Base-by-base conservation (phyloP, 257 asterid genomes). In the Paulownia fortunei region DNA sequence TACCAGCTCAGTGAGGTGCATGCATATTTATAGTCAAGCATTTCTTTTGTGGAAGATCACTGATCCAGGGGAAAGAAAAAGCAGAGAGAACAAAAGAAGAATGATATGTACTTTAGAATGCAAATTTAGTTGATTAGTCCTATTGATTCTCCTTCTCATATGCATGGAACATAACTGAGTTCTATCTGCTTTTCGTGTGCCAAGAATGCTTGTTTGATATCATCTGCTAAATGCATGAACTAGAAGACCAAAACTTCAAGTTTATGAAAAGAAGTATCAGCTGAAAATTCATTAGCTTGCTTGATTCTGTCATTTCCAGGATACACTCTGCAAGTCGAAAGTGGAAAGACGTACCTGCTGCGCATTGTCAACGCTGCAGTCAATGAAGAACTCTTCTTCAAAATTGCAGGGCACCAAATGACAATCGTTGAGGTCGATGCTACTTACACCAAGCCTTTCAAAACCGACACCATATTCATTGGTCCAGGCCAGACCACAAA, bases 401-500 rank as follows among this genome's bases (percentile, higher is more conserved):
- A 86, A 74, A 88, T 86, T 51, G 89, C 96, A 1, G 90, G 83
- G 26, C 96, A 92, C 85, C 69, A 64, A 7, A 67, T 92, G 13
- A 86, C 88, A 8, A 23, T 90, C 1, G 94, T 92, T n/a, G 97
- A 90, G 76, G 96, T 89, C 9, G 97, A 92, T 51, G 93, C 94
- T 16, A 4, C 46, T 15, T 90, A 92, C 84, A 87, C 92, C 0
- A 92, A 90, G 19, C 90, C 97, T 63, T 90, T 90, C 83, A 44
- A 76, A 70, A 90, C 93, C 0, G 94, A 88, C 81, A 88, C 90
- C 78, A 72, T 90, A 49, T 92, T 88, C 90, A 83, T 88, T 46
- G 94, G 87, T 26, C 94, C 97, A 23, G 97, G 97, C 65, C 97
- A 92, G 65, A 90, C 97, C 6, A 90, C 94, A 9, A 90, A 62